A percentile compares a stretch with the other conserved stretches of the same genome.
Conservation (phyloP, 257 asterid genomes). For the Schizonepeta tenuifolia region DNA sequence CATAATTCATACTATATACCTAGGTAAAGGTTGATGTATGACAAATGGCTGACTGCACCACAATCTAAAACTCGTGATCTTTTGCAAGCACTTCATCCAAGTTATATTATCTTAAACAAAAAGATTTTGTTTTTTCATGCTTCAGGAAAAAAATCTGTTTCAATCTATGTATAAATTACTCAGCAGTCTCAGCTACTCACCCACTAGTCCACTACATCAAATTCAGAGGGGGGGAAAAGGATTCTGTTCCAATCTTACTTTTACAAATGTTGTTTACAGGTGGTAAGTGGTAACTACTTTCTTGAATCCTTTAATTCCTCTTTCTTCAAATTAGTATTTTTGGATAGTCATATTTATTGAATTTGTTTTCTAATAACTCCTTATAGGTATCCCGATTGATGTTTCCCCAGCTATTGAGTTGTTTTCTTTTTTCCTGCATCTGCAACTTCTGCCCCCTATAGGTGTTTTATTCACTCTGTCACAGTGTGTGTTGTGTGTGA, state of each 20-base stretch:
- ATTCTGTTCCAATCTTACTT: background rate
- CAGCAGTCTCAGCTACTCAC: background rate
- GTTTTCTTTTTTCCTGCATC: constrained; percentile 17
- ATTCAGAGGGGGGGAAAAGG: too few relatives aligned
- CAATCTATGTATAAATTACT: background rate
- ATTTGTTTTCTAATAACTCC: background rate
- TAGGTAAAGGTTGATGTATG: background rate
- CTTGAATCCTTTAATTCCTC: constrained; percentile 5
- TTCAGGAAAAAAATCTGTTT: background rate
- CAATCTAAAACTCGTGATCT: background rate
- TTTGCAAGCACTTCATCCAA: background rate
- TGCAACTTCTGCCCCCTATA: constrained; percentile 9
- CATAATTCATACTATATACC: background rate
- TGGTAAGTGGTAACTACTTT: constrained; percentile 14
- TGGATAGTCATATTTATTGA: background rate
- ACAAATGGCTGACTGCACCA: background rate
- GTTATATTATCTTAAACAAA: too few relatives aligned
- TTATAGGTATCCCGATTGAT: background rate
- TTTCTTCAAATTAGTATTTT: constrained; percentile 2
- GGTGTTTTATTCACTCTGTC: constrained; percentile 4
- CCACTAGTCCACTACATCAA: too few relatives aligned
- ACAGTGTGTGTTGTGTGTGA: constrained; percentile 22
- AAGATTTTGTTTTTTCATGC: background rate
- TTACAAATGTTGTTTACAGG: background rate
- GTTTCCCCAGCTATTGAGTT: constrained; percentile 8